phyloP scores from a whole-genome alignment of 2,329 filamentous ascomycete species.

The Alternaria gansuensis region DNA sequence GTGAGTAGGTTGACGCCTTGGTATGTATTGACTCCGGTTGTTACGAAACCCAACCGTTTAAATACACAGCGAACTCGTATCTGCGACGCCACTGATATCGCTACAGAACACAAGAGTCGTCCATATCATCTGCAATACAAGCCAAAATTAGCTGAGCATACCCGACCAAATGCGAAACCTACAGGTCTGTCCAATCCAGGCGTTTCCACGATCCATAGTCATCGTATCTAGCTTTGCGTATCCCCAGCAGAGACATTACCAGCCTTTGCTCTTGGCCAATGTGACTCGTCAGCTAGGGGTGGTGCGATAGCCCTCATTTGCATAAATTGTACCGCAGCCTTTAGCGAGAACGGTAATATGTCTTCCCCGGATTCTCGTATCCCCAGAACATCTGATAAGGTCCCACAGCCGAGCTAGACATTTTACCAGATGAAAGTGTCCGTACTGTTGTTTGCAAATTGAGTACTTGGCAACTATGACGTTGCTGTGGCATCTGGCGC shows the following conservation, averaged over 20 bases:
- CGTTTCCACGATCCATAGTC: not conserved
- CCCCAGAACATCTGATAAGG: conserved; percentile 11
- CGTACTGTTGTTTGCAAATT: conserved; percentile 10
- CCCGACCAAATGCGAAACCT: not conserved
- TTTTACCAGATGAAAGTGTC: conserved; percentile 29
- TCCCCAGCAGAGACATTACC: conserved; percentile 14
- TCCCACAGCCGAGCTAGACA: conserved; percentile 10
- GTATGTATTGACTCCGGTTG: not conserved
- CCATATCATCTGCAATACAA: not conserved
- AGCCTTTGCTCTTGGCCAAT: conserved; percentile 5
- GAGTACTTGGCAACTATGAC: conserved; percentile 4
- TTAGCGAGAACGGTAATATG: conserved; percentile 29
- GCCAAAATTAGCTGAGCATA: conserved; percentile 16
- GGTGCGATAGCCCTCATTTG: conserved; percentile 23
- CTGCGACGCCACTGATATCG: conserved; percentile 22
- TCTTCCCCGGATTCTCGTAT: conserved; percentile 23
- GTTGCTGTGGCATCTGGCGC: not conserved
- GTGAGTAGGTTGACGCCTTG: conserved; percentile 3
- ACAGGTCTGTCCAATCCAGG: conserved; percentile 11
- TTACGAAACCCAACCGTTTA: conserved; percentile 15
- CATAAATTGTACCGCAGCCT: conserved; percentile 18
- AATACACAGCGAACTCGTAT: conserved; percentile 20
- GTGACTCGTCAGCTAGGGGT: not conserved
- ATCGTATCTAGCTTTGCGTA: conserved; percentile 4
- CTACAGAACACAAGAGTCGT: not conserved